Evolutionary conservation across 1,284 basidiomycete species (phyloP), one percentile per base, ranked within the genome.

Genomic region (Apiotrichum domesticum): DNA sequence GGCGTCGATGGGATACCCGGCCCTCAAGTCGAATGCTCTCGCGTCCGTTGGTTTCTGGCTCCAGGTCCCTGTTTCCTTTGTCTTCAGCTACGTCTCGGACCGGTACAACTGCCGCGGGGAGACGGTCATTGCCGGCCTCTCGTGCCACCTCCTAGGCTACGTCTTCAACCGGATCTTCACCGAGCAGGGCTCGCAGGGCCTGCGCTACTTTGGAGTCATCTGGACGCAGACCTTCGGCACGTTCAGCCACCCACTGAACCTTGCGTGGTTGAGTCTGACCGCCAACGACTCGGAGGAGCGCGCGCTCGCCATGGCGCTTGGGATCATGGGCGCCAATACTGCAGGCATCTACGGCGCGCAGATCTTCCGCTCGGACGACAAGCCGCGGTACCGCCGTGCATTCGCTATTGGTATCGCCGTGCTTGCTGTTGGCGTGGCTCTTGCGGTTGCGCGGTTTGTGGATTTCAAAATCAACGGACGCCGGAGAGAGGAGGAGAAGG

Each of bases 341-440:
- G 68, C 68, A 0, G 69, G 66, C n/a, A 69, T 69, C 35, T 63
- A 66, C 52, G 69, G 68, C 3, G 63, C 63, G 0, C 69, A 71
- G 50, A 62, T 71, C 51, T 66, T 68, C 61, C 65, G 69, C 51
- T 47, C 52, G 8, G 66, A 68, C 55, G 69, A 71, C 57, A 55
- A 54, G 35, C 69, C 69, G 2, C 41, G 46, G 33, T 72, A 72
- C 52, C 62, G 63, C 44, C 62, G 66, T 11, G 67, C 65, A 1
- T 66, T 73, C 49, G 46, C 45, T 4, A 65, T 68, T 48, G 58
- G 58, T 45, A 65, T 69, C 35, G 63, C 41, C 13, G 59, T 72
- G 21, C 55, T 67, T 33, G 48, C 58, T 1, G 52, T 64, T 33
- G 66, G 63, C 2, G 51, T 72, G 33, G 1, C 39, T 15, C 55